phyloP scores from a whole-genome alignment of 2,329 filamentous ascomycete species.

The Cladosporium velox region DNA sequence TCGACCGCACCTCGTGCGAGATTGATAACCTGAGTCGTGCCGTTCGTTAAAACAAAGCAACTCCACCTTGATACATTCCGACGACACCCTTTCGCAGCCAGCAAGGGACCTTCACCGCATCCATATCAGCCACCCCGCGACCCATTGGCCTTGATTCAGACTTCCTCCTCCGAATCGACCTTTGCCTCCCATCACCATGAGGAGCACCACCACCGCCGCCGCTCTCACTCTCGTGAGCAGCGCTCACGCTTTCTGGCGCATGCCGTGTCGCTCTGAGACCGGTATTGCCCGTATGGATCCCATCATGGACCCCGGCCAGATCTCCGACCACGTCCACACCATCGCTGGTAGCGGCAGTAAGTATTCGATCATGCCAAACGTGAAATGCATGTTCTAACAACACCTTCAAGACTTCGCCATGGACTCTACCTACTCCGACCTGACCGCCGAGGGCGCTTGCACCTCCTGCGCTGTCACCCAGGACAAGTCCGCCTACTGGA shows the following conservation, averaged over 20 bases:
- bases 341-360: constrained; percentile 76
- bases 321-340: constrained; percentile 69
- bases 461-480: constrained; percentile 78
- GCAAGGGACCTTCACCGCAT: constrained; percentile 11
- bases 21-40: constrained; percentile 19
- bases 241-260: constrained; percentile 76
- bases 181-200: constrained; percentile 17
- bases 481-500: constrained; percentile 87
- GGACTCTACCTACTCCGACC: constrained; percentile 57
- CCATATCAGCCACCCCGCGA: constrained; percentile 4
- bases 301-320: constrained; percentile 62
- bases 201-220: constrained; percentile 19
- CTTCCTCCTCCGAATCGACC: neutral
- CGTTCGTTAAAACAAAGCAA: constrained; percentile 14
- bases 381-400: constrained; percentile 21
- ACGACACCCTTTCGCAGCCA: constrained; percentile 2
- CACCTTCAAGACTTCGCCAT: constrained; percentile 62
- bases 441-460: constrained; percentile 65
- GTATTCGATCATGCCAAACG: constrained; percentile 38
- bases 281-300: constrained; percentile 77
- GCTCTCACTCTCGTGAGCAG: constrained; percentile 33
- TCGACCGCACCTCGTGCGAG: constrained; percentile 17
- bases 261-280: constrained; percentile 74
- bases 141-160: constrained; percentile 9
- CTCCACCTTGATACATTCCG: constrained; percentile 2